phyloP scores from a whole-genome alignment of 305 asterid species.

The Rubia balearica region DNA sequence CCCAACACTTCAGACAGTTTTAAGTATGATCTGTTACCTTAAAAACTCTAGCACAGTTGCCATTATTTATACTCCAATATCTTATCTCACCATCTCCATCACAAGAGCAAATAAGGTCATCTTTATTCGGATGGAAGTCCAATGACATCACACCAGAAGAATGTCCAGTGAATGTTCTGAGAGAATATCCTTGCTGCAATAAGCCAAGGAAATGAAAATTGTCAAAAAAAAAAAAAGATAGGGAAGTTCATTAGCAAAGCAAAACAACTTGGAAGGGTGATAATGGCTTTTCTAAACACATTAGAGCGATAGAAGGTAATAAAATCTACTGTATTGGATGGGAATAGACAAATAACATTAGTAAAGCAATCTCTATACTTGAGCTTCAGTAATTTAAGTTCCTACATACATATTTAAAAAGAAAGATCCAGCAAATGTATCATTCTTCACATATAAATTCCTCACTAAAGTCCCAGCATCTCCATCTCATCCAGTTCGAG shows the following conservation, averaged over 20 bases:
- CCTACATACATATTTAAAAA: not conserved
- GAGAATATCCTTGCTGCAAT: conserved; percentile 68
- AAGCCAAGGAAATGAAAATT: conserved; percentile 13
- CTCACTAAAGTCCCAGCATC: not conserved
- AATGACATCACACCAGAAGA: conserved; percentile 82
- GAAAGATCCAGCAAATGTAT: not conserved
- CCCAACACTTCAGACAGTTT: not conserved
- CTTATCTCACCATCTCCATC: conserved; percentile 94
- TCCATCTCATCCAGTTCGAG: not conserved
- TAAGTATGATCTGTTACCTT: conserved; percentile 39
- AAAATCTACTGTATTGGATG: not conserved
- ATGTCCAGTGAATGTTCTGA: conserved; percentile 87
- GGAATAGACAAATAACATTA: not conserved
- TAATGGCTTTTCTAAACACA: not conserved
- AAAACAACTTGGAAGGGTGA: not conserved
- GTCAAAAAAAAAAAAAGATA: not conserved
- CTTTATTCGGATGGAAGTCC: conserved; percentile 95
- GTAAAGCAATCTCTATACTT: not conserved
- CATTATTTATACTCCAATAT: conserved; percentile 78
- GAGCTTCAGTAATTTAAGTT: too few species aligned
- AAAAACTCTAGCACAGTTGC: conserved; percentile 67
- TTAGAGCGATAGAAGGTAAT: not conserved
- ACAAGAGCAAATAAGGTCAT: conserved; percentile 87
- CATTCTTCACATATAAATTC: too few species aligned
- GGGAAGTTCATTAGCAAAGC: not conserved